A percentile compares a stretch with the other conserved stretches of the same genome.
Evolutionary conservation across 2,329 filamentous ascomycete genomes (phyloP).

Genomic region (Colletotrichum karsti): DNA sequence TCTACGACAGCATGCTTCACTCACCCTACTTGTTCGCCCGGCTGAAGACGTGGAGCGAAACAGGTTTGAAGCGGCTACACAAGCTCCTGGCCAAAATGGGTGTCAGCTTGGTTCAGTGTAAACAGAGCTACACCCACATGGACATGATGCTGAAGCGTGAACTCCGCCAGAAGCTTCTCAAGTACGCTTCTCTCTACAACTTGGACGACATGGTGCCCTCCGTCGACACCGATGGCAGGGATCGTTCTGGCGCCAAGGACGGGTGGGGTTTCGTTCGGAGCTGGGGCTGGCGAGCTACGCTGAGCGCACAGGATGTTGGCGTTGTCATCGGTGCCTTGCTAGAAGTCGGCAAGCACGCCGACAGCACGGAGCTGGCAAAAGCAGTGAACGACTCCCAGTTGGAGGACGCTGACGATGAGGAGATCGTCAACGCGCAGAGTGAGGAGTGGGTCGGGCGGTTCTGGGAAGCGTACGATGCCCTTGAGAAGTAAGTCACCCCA

Average conservation of each 20-base stretch:
- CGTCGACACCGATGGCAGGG: slow-evolving; percentile 74
- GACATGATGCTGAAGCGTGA: slow-evolving; percentile 95
- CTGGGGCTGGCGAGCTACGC: slow-evolving; percentile 96
- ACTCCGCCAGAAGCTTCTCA: slow-evolving; percentile 83
- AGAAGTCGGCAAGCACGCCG: slow-evolving; percentile 78
- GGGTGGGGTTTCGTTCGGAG: slow-evolving; percentile 97
- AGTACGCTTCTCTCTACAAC: slow-evolving; percentile 93
- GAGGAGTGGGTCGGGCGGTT: slow-evolving; percentile 74
- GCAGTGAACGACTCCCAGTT: slow-evolving; percentile 41
- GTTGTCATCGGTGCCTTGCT: slow-evolving; percentile 91
- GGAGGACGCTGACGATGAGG: slow-evolving; percentile 54
- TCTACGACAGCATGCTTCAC: slow-evolving; percentile 98
- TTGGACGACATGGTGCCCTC: slow-evolving; percentile 92
- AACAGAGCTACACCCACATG: slow-evolving; percentile 97
- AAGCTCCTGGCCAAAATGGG: slow-evolving; percentile 99
- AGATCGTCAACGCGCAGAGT: slow-evolving; percentile 55
- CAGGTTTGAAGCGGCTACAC: slow-evolving; percentile 86
- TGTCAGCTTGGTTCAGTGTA: slow-evolving; percentile 90
- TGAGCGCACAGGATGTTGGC: slow-evolving; percentile 94
- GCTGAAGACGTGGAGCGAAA: slow-evolving; percentile 93
- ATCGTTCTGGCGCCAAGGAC: slow-evolving; percentile 79
- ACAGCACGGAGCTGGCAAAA: slow-evolving; percentile 41
- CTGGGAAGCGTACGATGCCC: slow-evolving; percentile 77
- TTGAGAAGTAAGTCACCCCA: slow-evolving; percentile 67
- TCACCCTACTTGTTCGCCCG: slow-evolving; percentile 93